Evolutionary conservation across 331 rosid species (phyloP).

Genomic region (Malus hybrid): DNA sequence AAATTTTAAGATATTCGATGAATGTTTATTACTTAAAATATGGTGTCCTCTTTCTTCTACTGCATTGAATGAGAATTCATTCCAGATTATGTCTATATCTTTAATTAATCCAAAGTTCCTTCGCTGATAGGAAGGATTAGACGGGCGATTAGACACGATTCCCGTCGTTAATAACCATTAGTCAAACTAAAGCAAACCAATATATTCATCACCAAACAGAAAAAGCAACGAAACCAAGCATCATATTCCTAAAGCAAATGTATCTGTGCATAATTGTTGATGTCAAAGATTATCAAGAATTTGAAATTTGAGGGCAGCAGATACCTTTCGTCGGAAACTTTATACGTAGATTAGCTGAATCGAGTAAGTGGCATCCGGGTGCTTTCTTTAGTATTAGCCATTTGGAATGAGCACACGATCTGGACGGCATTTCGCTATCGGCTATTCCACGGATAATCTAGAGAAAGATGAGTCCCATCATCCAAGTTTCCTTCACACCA

Average conservation of each 20-base stretch:
- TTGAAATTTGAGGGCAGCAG: constrained; percentile 3
- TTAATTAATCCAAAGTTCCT: neutral
- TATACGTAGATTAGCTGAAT: constrained; percentile 10
- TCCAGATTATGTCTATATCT: neutral
- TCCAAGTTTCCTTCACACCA: neutral
- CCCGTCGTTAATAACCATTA: constrained; percentile 11
- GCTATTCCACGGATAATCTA: constrained; percentile 4
- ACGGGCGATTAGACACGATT: constrained; percentile 29
- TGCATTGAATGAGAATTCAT: constrained; percentile 1
- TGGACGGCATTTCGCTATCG: neutral
- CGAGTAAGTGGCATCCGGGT: too few relatives aligned
- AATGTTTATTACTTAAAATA: too few relatives aligned
- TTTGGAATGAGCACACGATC: constrained; percentile 5
- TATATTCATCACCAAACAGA: constrained; percentile 3
- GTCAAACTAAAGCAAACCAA: constrained; percentile 22
- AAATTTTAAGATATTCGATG: too few relatives aligned
- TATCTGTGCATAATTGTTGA: neutral
- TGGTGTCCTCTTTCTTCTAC: too few relatives aligned
- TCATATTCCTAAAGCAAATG: constrained; percentile 16
- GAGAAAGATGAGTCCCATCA: neutral
- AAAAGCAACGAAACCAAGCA: constrained; percentile 13
- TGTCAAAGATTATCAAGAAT: constrained; percentile 5
- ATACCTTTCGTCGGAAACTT: neutral
- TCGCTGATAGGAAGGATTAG: constrained; percentile 15
- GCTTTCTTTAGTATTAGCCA: too few relatives aligned